Evolutionary conservation across 257 asterid genomes (phyloP).

Genomic region (Nicotiana benthamiana): DNA sequence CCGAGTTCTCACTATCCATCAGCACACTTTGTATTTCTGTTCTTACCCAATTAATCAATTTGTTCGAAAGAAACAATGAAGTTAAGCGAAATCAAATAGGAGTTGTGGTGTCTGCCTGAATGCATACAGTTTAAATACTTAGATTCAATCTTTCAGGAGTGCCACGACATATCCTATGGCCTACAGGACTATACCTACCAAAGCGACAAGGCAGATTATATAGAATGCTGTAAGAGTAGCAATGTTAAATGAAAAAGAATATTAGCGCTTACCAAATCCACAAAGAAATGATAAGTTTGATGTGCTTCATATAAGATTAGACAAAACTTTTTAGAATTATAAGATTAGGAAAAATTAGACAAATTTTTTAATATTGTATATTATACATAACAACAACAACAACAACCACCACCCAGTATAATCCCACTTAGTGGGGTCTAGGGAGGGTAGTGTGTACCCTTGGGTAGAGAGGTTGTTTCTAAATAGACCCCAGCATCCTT

Average conservation of each 20-base stretch:
- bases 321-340: background rate
- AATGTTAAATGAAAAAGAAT: background rate
- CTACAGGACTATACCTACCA: background rate
- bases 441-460: too few relatives aligned
- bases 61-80: background rate
- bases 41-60: background rate
- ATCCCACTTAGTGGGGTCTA: too few relatives aligned
- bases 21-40: background rate
- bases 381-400: too few relatives aligned
- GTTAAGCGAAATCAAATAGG: background rate
- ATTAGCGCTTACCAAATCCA: background rate
- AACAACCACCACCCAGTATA: too few relatives aligned
- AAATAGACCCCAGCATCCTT: too few relatives aligned
- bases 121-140: background rate
- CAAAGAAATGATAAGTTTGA: background rate
- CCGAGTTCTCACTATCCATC: background rate
- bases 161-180: background rate
- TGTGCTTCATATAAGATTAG: background rate
- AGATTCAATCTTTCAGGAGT: background rate
- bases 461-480: too few relatives aligned
- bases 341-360: background rate
- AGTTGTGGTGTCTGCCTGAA: background rate
- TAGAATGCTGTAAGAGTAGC: background rate
- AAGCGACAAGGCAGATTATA: background rate
- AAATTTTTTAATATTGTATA: background rate